Conservation (phyloP, 305 asterid genomes). For the Solanum hybrid region DNA sequence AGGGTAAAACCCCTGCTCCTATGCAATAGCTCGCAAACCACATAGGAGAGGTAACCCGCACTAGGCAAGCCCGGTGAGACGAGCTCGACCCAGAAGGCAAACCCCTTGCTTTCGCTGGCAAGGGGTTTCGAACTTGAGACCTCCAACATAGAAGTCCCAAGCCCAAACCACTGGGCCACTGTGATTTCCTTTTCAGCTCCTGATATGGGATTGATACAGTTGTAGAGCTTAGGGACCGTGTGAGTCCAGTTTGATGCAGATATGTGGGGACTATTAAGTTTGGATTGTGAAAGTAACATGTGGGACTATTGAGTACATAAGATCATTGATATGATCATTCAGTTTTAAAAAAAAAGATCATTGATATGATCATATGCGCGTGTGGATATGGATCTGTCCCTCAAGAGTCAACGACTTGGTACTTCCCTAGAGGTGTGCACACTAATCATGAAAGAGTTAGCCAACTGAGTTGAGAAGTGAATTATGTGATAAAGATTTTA, state of each 20-base stretch:
- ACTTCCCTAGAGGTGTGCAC: not conserved
- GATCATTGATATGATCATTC: not conserved
- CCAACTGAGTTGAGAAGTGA: not conserved
- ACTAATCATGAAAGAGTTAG: not conserved
- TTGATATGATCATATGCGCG: not conserved
- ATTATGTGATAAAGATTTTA: not conserved
- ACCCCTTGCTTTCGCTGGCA: too few species aligned
- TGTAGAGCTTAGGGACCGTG: not conserved
- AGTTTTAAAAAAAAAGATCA: not conserved
- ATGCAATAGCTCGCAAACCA: too few species aligned
- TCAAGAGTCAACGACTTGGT: not conserved
- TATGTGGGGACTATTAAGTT: not conserved
- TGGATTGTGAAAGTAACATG: not conserved
- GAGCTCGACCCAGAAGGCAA: too few species aligned
- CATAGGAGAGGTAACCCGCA: too few species aligned
- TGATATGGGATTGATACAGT: not conserved
- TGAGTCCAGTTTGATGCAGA: not conserved
- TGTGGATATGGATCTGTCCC: not conserved
- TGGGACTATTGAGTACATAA: not conserved
- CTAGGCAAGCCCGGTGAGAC: too few species aligned
- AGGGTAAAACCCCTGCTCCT: too few species aligned
- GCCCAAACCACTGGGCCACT: too few species aligned
- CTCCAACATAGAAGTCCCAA: too few species aligned
- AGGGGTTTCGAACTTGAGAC: too few species aligned
- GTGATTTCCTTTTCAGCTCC: not conserved